Evolutionary conservation across 2,329 filamentous ascomycete species (phyloP).

Genomic region (Rhynchosporium secalis): DNA sequence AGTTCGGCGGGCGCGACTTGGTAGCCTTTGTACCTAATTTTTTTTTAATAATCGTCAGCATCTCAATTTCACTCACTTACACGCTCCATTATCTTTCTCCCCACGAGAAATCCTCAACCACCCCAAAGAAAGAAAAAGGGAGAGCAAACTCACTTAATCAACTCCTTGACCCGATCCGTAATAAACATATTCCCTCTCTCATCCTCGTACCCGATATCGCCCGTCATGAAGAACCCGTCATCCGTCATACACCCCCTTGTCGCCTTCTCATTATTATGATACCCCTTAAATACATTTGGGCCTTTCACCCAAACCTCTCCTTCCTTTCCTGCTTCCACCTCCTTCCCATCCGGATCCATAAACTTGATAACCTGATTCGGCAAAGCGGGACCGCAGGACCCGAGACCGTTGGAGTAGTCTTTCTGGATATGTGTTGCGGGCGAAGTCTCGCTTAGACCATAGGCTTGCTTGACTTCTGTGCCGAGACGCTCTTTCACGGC

Average conservation of each 20-base stretch:
- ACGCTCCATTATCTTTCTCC: too few relatives aligned
- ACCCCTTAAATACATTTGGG: conserved; percentile 60
- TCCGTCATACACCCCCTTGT: conserved; percentile 67
- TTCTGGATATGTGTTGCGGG: conserved; percentile 47
- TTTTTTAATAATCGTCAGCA: neutral
- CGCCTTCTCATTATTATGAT: conserved; percentile 61
- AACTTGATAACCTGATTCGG: conserved; percentile 80
- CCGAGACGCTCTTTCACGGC: conserved; percentile 69
- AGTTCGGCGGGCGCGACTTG: conserved; percentile 68
- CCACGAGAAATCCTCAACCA: too few relatives aligned
- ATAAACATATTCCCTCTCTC: conserved; percentile 79
- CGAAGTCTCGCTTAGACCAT: conserved; percentile 83
- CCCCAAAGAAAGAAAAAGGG: too few relatives aligned
- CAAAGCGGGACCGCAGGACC: conserved; percentile 73
- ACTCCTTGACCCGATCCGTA: conserved; percentile 75
- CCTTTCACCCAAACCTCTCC: conserved; percentile 70
- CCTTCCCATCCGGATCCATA: conserved; percentile 54
- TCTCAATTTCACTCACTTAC: neutral
- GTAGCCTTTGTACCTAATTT: conserved; percentile 56
- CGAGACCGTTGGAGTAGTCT: conserved; percentile 59
- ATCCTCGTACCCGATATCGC: conserved; percentile 79
- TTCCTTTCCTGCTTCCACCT: conserved; percentile 50
- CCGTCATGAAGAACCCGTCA: conserved; percentile 79
- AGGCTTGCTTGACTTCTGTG: conserved; percentile 83
- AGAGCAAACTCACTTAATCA: conserved; percentile 47